Conservation (phyloP, 129 eudicot genomes). For the Sambucus nigra region DNA sequence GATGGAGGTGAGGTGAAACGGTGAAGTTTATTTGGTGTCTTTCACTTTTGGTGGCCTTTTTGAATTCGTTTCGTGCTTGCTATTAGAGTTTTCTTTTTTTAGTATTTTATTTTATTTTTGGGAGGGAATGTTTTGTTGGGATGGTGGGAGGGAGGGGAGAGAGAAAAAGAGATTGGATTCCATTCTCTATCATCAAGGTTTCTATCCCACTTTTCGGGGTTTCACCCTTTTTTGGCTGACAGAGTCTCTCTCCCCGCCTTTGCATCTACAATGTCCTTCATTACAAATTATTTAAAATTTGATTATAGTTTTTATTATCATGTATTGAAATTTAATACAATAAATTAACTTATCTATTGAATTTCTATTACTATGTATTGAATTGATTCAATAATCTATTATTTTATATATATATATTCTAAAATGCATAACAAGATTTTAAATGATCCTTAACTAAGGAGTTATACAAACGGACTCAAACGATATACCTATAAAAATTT, state of each 20-base stretch:
- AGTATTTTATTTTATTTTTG: constrained; percentile 12
- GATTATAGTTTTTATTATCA: too few relatives aligned
- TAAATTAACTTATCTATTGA: too few relatives aligned
- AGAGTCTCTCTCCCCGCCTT: not conserved
- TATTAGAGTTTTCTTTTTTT: constrained; percentile 3
- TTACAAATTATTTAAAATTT: too few relatives aligned
- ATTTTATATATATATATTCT: too few relatives aligned
- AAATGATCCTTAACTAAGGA: too few relatives aligned
- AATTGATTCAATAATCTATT: too few relatives aligned
- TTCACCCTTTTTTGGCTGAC: not conserved
- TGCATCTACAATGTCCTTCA: too few relatives aligned
- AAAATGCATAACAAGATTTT: too few relatives aligned
- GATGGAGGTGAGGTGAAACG: constrained; percentile 12
- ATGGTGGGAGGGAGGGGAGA: constrained; percentile 11
- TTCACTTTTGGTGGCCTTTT: constrained; percentile 3
- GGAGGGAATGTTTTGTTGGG: constrained; percentile 16
- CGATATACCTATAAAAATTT: too few relatives aligned
- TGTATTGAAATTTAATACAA: too few relatives aligned
- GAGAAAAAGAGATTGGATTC: constrained; percentile 35
- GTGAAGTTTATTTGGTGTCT: constrained; percentile 11
- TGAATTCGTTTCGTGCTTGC: constrained; percentile 14
- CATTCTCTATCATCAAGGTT: constrained; percentile 66
- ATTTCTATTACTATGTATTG: too few relatives aligned
- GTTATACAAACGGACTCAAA: too few relatives aligned
- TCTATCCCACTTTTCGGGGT: constrained; percentile 24